phyloP scores from a whole-genome alignment of 2,329 filamentous ascomycete genomes.

The Paraphoma sp. region DNA sequence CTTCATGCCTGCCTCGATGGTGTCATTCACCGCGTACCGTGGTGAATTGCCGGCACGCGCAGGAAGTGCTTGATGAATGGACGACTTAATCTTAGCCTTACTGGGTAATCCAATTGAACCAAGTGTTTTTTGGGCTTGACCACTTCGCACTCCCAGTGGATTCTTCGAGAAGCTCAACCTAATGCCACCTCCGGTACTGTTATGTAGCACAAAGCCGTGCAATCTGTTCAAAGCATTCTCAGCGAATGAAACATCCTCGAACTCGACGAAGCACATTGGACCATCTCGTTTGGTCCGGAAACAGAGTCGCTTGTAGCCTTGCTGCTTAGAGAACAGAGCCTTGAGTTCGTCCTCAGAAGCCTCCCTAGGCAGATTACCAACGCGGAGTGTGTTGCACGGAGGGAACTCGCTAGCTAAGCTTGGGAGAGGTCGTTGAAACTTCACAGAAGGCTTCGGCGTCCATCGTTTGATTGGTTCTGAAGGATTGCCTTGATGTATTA shows the following conservation, averaged over 20 bases:
- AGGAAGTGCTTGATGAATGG: too few relatives aligned
- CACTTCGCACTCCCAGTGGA: conserved; percentile 86
- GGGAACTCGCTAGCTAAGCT: conserved; percentile 68
- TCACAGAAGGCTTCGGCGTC: too few relatives aligned
- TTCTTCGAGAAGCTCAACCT: conserved; percentile 97
- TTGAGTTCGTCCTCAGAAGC: conserved; percentile 96
- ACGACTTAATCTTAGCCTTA: too few relatives aligned
- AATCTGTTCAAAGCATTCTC: conserved; percentile 90
- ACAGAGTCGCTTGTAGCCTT: conserved; percentile 93
- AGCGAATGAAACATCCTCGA: conserved; percentile 89
- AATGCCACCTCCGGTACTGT: conserved; percentile 93
- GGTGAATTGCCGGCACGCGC: too few relatives aligned
- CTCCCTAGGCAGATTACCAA: conserved; percentile 92
- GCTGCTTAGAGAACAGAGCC: conserved; percentile 87
- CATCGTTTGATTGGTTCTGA: neutral
- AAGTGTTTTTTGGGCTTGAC: conserved; percentile 73
- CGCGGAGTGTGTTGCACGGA: conserved; percentile 96
- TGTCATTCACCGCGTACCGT: too few relatives aligned
- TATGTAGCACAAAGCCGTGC: conserved; percentile 85
- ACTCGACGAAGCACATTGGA: conserved; percentile 99
- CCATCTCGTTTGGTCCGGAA: conserved; percentile 95
- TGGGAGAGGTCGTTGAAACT: too few relatives aligned
- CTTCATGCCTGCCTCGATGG: too few relatives aligned
- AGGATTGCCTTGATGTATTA: neutral
- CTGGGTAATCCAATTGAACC: conserved; percentile 3